phyloP scores from a whole-genome alignment of 2,329 filamentous ascomycete species.

The Fusarium haematococcum region DNA sequence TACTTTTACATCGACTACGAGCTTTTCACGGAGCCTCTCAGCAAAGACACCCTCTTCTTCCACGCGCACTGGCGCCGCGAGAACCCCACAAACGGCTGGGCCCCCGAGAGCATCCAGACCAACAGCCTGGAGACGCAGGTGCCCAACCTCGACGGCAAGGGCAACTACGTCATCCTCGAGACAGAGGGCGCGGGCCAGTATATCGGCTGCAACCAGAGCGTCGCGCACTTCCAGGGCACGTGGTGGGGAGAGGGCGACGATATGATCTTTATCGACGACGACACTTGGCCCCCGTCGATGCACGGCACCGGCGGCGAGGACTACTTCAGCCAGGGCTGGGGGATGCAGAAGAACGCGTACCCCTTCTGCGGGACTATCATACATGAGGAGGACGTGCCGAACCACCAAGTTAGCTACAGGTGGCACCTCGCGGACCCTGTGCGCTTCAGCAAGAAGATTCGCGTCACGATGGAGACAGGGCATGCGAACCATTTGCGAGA shows the following conservation, averaged over 20 bases:
- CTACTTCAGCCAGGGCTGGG: slow-evolving; percentile 51
- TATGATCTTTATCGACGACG: slow-evolving; percentile 52
- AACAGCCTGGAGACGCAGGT: slow-evolving; percentile 49
- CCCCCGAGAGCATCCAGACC: slow-evolving; percentile 46
- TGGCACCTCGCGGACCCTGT: slow-evolving; percentile 50
- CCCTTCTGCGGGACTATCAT: slow-evolving; percentile 50
- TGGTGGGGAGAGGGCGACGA: slow-evolving; percentile 52
- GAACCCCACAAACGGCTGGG: slow-evolving; percentile 51
- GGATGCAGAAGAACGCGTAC: slow-evolving; percentile 51
- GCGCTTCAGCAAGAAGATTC: slow-evolving; percentile 47
- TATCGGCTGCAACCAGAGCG: slow-evolving; percentile 50
- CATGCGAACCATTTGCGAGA: slow-evolving; percentile 49
- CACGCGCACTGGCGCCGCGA: slow-evolving; percentile 50
- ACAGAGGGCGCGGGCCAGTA: slow-evolving; percentile 46
- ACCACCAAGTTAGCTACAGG: slow-evolving; percentile 48
- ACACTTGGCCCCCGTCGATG: slow-evolving; percentile 50
- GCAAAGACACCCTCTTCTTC: slow-evolving; percentile 48
- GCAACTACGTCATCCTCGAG: slow-evolving; percentile 48
- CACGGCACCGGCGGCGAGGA: slow-evolving; percentile 50
- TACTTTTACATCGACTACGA: slow-evolving; percentile 53
- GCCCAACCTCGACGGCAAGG: slow-evolving; percentile 45
- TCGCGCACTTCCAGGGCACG: slow-evolving; percentile 48
- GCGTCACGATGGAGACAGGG: slow-evolving; percentile 44
- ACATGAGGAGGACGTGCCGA: slow-evolving; percentile 49
- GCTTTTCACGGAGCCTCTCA: slow-evolving; percentile 41